Evolutionary conservation across 768 basidiomycete genomes (phyloP), one percentile per base, ranked within the genome.

Genomic region (Trametes cingulata): DNA sequence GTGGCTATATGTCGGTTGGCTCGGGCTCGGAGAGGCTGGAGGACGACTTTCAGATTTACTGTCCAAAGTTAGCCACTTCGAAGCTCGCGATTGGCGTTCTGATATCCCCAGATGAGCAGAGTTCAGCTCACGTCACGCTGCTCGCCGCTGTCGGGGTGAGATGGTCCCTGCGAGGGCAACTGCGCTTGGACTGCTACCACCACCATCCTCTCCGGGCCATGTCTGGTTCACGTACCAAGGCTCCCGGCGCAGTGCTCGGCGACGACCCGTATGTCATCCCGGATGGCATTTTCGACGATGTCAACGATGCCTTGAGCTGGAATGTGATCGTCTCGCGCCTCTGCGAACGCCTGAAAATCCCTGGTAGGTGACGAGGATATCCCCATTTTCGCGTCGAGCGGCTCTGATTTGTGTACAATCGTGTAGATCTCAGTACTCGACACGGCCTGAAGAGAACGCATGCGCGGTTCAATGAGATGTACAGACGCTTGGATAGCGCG

Each of bases 381-480:
- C 29, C 19, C 19, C 14, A 1, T 7, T 22, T 20, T 10, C 9
- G 19, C 33, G 33, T 51, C 35, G 6, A 24, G 6, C 22, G 9
- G 20, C 33, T 33, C 29, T 33, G 29, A 36, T 36, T 8, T 35
- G 14, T 9, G 39, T 6, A 3, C 14, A 40, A 14, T 40, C 22
- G 2, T 39, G 1, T 36, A 87, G 86, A 87, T 67, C 72, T 86
- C 22, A 75, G 77, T 2, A 80, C 74, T 15, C 75, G 83, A 33
- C 80, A 76, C 66, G 85, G 85, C 9, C 69, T 87, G 58, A 87
- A 85, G 69, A 84, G 81, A 64, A 74, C 85, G 1, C 83, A 87
- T 67, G 72, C 75, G 25, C 78, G 80, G 62, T 86, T 88, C 63
- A 79, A 82, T 48, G 73, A 71, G 4, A 76, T 85, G 36, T 83